phyloP scores from a whole-genome alignment of 2,329 filamentous ascomycete genomes.

The Aspergillus hiratsukae region DNA sequence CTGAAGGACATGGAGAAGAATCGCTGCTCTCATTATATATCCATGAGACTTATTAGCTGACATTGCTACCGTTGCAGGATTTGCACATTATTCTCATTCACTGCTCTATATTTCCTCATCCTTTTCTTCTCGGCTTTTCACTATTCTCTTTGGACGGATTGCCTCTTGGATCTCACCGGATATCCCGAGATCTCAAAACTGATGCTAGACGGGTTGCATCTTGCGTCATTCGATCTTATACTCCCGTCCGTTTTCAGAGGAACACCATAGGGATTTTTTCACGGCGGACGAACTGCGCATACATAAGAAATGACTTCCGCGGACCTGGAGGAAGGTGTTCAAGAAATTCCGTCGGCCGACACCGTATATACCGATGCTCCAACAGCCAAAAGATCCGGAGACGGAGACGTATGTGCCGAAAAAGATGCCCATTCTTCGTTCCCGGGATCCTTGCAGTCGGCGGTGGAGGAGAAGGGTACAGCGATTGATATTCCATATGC shows the following conservation, averaged over 20 bases:
- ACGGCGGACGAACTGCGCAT: background rate
- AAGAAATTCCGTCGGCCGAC: background rate
- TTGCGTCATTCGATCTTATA: background rate
- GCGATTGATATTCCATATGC: constrained; percentile 15
- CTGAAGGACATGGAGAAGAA: background rate
- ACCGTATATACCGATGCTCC: background rate
- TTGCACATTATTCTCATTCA: background rate
- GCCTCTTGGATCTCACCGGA: background rate
- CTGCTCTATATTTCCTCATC: background rate
- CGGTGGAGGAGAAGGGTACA: constrained; percentile 15
- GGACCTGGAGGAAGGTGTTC: constrained; percentile 5
- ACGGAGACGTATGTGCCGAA: constrained; percentile 1
- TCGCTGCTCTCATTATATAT: background rate
- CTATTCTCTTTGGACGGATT: background rate
- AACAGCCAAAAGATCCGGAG: background rate
- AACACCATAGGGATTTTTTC: background rate
- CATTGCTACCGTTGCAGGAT: background rate
- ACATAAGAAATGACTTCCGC: background rate
- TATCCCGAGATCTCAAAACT: background rate
- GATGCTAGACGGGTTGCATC: background rate
- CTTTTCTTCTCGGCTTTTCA: background rate
- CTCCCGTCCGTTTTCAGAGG: background rate
- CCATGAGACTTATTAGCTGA: background rate
- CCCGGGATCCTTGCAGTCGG: constrained; percentile 6
- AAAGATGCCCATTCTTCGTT: constrained; percentile 17